phyloP scores from a whole-genome alignment of 176 grass and related monocot species.

The Oryza longistaminata region DNA sequence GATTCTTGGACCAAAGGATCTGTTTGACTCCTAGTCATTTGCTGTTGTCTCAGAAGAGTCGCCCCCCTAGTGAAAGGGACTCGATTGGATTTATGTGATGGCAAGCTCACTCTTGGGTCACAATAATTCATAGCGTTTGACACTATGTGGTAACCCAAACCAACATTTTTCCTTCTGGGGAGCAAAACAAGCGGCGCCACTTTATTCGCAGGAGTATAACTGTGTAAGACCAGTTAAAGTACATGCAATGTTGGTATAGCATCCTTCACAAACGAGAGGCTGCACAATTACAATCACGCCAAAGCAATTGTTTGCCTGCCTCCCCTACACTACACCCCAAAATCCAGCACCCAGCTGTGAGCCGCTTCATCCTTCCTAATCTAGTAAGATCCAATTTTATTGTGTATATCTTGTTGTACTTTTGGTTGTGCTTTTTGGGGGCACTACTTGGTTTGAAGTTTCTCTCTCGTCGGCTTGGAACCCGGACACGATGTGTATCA shows the following conservation, averaged over 20 bases:
- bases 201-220: slow-evolving; percentile 22
- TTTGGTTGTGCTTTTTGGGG: slow-evolving; percentile 17
- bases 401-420: slow-evolving; percentile 29
- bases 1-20: too few relatives aligned
- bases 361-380: not conserved
- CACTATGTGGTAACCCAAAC: not conserved
- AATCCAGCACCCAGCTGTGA: slow-evolving; percentile 9
- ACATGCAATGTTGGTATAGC: not conserved
- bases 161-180: not conserved
- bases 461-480: not conserved
- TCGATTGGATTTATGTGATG: too few relatives aligned
- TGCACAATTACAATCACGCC: slow-evolving; percentile 15
- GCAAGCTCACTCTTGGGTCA: too few relatives aligned
- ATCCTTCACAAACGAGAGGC: slow-evolving; percentile 24
- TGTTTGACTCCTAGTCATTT: too few relatives aligned
- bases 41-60: too few relatives aligned
- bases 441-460: not conserved
- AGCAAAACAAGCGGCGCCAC: slow-evolving; percentile 24
- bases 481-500: not conserved
- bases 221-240: not conserved
- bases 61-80: too few relatives aligned
- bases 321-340: slow-evolving; percentile 20
- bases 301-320: not conserved
- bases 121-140: too few relatives aligned
- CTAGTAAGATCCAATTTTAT: slow-evolving; percentile 14